A percentile compares a stretch with the other conserved stretches of the same genome.
Evolutionary conservation across 768 basidiomycete species (phyloP).

Genomic region (Psilocybe azurescens): DNA sequence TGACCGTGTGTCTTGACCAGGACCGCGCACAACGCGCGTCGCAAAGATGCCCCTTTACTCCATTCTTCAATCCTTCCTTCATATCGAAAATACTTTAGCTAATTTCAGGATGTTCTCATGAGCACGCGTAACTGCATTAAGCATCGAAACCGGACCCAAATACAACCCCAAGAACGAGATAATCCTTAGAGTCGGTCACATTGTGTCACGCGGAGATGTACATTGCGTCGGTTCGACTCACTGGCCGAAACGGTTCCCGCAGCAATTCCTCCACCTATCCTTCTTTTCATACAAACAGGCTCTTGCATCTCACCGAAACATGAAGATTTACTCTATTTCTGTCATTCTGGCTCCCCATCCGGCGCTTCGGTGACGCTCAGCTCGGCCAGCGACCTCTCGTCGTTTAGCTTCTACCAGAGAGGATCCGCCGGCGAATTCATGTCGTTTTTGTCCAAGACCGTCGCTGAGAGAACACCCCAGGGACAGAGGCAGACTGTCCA

Average conservation of each 20-base stretch:
- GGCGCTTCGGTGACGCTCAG: constrained; percentile 68
- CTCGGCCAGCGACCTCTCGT: constrained; percentile 79
- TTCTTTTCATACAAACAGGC: background rate
- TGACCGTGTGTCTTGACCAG: too few species aligned
- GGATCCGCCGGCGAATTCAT: constrained; percentile 91
- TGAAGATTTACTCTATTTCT: constrained; percentile 90
- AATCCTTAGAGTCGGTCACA: too few species aligned
- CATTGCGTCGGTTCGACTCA: background rate
- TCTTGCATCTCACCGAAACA: constrained; percentile 30
- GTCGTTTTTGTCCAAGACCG: constrained; percentile 92
- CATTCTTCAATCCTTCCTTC: too few species aligned
- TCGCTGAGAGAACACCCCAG: constrained; percentile 83
- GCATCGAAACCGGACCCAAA: too few species aligned
- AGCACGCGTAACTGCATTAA: too few species aligned
- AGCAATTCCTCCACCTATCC: background rate
- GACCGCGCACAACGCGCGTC: too few species aligned
- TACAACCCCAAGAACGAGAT: too few species aligned
- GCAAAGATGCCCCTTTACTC: too few species aligned
- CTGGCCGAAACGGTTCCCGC: background rate
- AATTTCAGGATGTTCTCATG: too few species aligned
- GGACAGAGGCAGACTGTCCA: constrained; percentile 94
- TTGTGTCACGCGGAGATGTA: too few species aligned
- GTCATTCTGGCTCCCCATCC: constrained; percentile 68
- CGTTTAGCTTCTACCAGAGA: constrained; percentile 93
- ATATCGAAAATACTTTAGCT: too few species aligned